A percentile compares a stretch with the other conserved stretches of the same genome.
Evolutionary conservation across 805 yeast genomes (phyloP).

Genomic region (Kregervanrija delftensis): DNA sequence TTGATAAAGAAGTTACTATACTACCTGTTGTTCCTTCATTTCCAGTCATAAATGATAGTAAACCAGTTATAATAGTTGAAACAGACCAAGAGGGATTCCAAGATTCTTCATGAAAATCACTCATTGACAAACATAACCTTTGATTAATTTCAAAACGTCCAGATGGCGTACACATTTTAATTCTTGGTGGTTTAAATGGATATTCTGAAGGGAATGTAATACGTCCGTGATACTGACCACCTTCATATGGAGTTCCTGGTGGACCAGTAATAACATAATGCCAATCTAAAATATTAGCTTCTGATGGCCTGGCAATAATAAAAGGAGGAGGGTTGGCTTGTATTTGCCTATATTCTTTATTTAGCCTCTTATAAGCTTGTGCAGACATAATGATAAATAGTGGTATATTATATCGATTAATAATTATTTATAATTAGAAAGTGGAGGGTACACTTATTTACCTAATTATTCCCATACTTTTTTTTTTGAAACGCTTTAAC

Average conservation of each 20-base stretch:
- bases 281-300: slow-evolving; percentile 85
- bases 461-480: background rate
- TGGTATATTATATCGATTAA: background rate
- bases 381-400: slow-evolving; percentile 21
- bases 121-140: slow-evolving; percentile 82
- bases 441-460: background rate
- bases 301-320: slow-evolving; percentile 80
- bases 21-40: slow-evolving; percentile 82
- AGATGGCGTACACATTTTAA: slow-evolving; percentile 82
- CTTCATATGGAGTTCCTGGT: slow-evolving; percentile 77
- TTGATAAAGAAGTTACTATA: slow-evolving; percentile 53
- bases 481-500: background rate
- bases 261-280: slow-evolving; percentile 92
- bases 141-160: slow-evolving; percentile 81
- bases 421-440: background rate
- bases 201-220: slow-evolving; percentile 76
- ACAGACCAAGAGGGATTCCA: slow-evolving; percentile 99
- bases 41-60: slow-evolving; percentile 88
- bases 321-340: slow-evolving; percentile 79
- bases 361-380: slow-evolving; percentile 39
- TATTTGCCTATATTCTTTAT: slow-evolving; percentile 76
- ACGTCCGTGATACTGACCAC: slow-evolving; percentile 89
- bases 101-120: slow-evolving; percentile 88
- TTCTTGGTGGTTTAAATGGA: slow-evolving; percentile 89
- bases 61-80: slow-evolving; percentile 77